A percentile compares a stretch with the other conserved stretches of the same genome.
Evolutionary conservation across 208 protist genomes (phyloP).

Genomic region (Sergeia podlipaevii): DNA sequence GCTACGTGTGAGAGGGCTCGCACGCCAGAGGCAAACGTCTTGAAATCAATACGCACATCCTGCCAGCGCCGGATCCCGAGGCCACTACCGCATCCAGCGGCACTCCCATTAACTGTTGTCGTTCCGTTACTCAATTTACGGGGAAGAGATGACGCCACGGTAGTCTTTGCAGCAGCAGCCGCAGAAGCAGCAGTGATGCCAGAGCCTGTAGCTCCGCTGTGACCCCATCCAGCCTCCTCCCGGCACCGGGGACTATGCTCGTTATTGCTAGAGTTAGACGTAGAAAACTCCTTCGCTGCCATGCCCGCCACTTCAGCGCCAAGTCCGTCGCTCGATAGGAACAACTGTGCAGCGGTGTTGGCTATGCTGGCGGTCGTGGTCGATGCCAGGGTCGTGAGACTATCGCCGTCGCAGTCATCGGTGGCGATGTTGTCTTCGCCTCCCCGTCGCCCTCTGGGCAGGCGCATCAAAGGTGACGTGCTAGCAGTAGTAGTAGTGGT

Average conservation of each 20-base stretch:
- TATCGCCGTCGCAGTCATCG: neutral
- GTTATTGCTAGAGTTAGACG: too few relatives aligned
- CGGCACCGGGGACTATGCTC: too few relatives aligned
- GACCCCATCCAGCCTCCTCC: too few relatives aligned
- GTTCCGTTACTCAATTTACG: too few relatives aligned
- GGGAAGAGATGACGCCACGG: too few relatives aligned
- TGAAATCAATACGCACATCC: constrained; percentile 50
- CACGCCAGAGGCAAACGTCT: constrained; percentile 55
- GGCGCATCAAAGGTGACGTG: too few relatives aligned
- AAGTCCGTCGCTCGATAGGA: neutral
- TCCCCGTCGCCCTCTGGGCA: too few relatives aligned
- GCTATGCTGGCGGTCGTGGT: neutral
- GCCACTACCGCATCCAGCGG: too few relatives aligned
- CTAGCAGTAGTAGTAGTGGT: neutral
- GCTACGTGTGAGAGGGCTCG: constrained; percentile 46
- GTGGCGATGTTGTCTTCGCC: neutral
- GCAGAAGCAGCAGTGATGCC: neutral
- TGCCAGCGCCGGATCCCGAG: constrained; percentile 21
- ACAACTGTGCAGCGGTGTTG: neutral
- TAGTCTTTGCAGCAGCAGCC: neutral
- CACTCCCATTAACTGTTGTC: too few relatives aligned
- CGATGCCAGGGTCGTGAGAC: neutral
- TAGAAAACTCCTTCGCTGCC: too few relatives aligned
- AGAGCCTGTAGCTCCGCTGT: too few relatives aligned
- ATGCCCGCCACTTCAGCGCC: too few relatives aligned